Evolutionary conservation across 2,329 filamentous ascomycete species (phyloP), one percentile per base, ranked within the genome.

Genomic region (Pestalotiopsis sp.): DNA sequence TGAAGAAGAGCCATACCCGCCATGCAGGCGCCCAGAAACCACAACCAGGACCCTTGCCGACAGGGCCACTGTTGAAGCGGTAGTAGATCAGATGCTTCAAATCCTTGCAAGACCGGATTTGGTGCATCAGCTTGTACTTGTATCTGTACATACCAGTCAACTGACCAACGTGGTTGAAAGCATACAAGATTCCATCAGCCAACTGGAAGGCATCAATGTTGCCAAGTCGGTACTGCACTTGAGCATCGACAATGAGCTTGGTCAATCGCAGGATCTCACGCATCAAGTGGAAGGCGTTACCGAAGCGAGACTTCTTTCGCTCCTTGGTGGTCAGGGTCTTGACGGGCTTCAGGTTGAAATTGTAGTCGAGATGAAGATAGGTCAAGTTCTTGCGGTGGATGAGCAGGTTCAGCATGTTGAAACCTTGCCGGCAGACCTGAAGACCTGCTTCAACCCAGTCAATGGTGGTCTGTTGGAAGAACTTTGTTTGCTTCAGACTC

Each of bases 111-210:
- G 96, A 97, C 75, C 96, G 93, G 75, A 99, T 99, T 81, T 99
- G 96, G 80, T 99, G 96, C 96, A 99, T 99, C 68, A 99, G 87
- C 86, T 99, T 99, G 86, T 99, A 99, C 86, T 99, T 99, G 88
- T 99, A 99, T 70, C 96, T 92, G 83, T 99, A 99, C 96, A 99
- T 99, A 79, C 96, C 96, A 17, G 96, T 99, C 70, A 99, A 86
- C 81, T 99, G 97, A 71, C 96, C 96, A 68, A 99, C 96, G 75
- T 99, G 96, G 82, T 99, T 99, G 85, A 99, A 99, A 20, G 96
- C 97, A 75, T 99, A 99, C n/a, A 98, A 86, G 68, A 99, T 99
- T 80, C 96, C 96, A 80, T 99, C 96, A 3, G 96, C 96, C 72
- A 99, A 90, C 80, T 99, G 96, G 85, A 99, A 99, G 49, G 97